Conservation (phyloP, 2,329 filamentous ascomycete genomes). For the Helicocarpus griseus region DNA sequence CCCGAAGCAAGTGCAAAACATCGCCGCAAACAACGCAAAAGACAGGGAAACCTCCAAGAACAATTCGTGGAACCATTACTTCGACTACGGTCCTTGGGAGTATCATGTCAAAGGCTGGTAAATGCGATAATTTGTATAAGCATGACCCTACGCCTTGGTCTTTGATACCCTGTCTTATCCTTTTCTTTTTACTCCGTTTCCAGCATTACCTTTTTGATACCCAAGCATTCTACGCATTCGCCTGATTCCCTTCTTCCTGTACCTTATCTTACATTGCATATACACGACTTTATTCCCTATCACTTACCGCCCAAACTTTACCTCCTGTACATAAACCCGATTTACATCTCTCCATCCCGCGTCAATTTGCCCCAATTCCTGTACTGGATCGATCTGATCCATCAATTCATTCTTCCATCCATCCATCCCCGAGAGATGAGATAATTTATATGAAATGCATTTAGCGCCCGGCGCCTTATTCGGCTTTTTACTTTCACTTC, state of each 20-base stretch:
- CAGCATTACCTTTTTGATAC: neutral
- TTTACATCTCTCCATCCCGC: neutral
- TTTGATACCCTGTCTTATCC: too few species aligned
- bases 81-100: slow-evolving; percentile 70
- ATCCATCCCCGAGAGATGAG: too few species aligned
- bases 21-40: slow-evolving; percentile 32
- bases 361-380: too few species aligned
- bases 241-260: neutral
- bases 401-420: too few species aligned
- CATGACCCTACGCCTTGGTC: too few species aligned
- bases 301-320: neutral
- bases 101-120: slow-evolving; percentile 85
- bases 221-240: neutral
- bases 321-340: neutral
- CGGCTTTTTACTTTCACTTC: too few species aligned
- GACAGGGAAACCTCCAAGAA: slow-evolving; percentile 54
- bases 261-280: slow-evolving; percentile 1
- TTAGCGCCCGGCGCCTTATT: too few species aligned
- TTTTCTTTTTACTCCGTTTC: neutral
- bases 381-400: too few species aligned
- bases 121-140: neutral
- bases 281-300: neutral
- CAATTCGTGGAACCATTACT: slow-evolving; percentile 76
- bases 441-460: too few species aligned
- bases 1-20: slow-evolving; percentile 15